Percentiles rank a stretch among this genome's conserved stretches.
phyloP scores from a whole-genome alignment of 805 yeast species.

The Barnettozyma salicaria region DNA sequence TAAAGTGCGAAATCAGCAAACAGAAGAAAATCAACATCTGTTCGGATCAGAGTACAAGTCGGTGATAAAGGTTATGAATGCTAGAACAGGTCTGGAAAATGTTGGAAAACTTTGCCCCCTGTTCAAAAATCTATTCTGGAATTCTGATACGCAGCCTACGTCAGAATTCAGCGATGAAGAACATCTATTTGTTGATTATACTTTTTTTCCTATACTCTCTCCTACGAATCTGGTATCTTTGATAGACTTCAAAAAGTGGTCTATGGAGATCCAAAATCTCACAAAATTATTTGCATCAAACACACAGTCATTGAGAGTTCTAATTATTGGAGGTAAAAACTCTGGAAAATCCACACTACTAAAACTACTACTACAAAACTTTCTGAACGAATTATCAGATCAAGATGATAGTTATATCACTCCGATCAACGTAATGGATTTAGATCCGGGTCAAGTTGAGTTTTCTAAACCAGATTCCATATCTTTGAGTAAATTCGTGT shows the following conservation, averaged over 20 bases:
- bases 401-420: slow-evolving; percentile 12
- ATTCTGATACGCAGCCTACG: no score
- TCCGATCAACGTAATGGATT: slow-evolving; percentile 51
- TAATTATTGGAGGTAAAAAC: slow-evolving; percentile 49
- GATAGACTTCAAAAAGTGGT: slow-evolving; percentile 27
- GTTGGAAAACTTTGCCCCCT: slow-evolving; percentile 40
- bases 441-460: slow-evolving; percentile 90
- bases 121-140: slow-evolving; percentile 37
- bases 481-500: slow-evolving; percentile 39
- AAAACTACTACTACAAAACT: slow-evolving; percentile 45
- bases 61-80: slow-evolving; percentile 34
- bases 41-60: slow-evolving; percentile 38
- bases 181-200: slow-evolving; percentile 26
- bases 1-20: slow-evolving; percentile 26
- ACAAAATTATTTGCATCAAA: slow-evolving; percentile 30
- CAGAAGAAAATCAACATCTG: slow-evolving; percentile 32
- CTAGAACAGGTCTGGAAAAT: slow-evolving; percentile 39
- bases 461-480: slow-evolving; percentile 66
- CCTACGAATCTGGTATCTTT: slow-evolving; percentile 25
- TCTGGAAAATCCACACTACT: slow-evolving; percentile 78
- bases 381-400: slow-evolving; percentile 26
- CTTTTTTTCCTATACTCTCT: slow-evolving; percentile 34
- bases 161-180: slow-evolving; percentile 21
- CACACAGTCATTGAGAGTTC: slow-evolving; percentile 22
- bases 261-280: slow-evolving; percentile 35